A percentile compares a stretch with the other conserved stretches of the same genome.
phyloP scores from a whole-genome alignment of 495 filamentous ascomycete species.

The Venustampulla echinocandica region DNA sequence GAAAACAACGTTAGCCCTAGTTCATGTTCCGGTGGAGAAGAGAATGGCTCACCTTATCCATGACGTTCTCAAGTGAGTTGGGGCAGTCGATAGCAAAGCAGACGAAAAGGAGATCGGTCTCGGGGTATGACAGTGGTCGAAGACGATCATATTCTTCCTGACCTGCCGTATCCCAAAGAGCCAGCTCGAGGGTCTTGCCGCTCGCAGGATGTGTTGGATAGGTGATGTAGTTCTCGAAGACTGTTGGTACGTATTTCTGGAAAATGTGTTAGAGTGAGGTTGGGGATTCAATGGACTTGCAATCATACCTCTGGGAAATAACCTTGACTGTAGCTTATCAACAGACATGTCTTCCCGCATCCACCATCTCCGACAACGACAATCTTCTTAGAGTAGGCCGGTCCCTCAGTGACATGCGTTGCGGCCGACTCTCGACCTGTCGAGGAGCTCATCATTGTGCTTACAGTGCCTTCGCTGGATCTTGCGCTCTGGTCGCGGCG shows the following conservation, averaged over 20 bases:
- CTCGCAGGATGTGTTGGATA: slow-evolving; percentile 78
- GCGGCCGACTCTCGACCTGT: slow-evolving; percentile 64
- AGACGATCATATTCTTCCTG: slow-evolving; percentile 98
- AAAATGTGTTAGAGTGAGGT: slow-evolving; percentile 3
- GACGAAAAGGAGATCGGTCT: slow-evolving; percentile 95
- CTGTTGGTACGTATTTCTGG: slow-evolving; percentile 98
- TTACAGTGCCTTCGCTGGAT: slow-evolving; percentile 57
- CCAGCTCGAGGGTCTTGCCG: slow-evolving; percentile 90
- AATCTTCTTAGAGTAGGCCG: slow-evolving; percentile 95
- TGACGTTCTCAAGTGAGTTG: slow-evolving; percentile 93
- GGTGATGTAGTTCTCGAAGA: slow-evolving; percentile 99
- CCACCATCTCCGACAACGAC: slow-evolving; percentile 97
- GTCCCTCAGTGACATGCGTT: slow-evolving; percentile 78
- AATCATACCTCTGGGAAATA: slow-evolving; percentile 91
- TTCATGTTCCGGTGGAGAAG: too few relatives aligned
- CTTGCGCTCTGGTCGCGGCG: slow-evolving; percentile 30
- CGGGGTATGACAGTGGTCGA: slow-evolving; percentile 90
- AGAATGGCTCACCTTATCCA: slow-evolving; percentile 73
- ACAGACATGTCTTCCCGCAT: slow-evolving; percentile 94
- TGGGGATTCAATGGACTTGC: too few relatives aligned
- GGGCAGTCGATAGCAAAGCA: slow-evolving; percentile 99
- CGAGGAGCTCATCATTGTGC: slow-evolving; percentile 61
- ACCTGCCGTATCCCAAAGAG: slow-evolving; percentile 96
- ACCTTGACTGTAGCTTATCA: slow-evolving; percentile 97
- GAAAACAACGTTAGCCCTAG: too few relatives aligned